Evolutionary conservation across 129 eudicot species (phyloP), one percentile per base, ranked within the genome.

Genomic region (Saussurea involucrata): DNA sequence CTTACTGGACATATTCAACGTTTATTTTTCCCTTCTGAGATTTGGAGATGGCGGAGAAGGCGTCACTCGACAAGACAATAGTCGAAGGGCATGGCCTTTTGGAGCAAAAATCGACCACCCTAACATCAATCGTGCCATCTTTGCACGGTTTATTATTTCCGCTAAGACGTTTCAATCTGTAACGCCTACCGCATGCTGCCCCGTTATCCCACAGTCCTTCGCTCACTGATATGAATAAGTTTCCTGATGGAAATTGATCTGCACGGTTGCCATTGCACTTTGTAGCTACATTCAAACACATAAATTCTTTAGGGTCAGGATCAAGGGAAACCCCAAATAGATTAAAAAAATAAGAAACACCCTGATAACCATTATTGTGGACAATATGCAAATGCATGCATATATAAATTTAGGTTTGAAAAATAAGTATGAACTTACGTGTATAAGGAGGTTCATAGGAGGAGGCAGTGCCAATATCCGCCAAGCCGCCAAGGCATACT

Each of bases 171-270:
- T 73, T 81, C 32, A 90, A 25, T 11, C 90, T 75, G 76, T 90
- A 90, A 0, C 92, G 88, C 61, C 96, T 74, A 13, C 92, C 95
- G 17, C 95, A 89, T 3, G 95, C 95, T 1, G 96, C 96, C 29
- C 92, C 92, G 7, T 90, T 90, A 49, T 90, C 96, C 96, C 96
- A 90, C 25, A 90, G 73, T 55, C 87, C 96, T 73, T 87, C 89
- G 4, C 90, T 81, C 27, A 85, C 96, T 5, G 83, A 61, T 6
- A 83, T 85, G 20, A 90, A 90, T 31, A 90, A 69, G 76, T 87
- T 87, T 13, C 90, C 92, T 0, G 89, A 29, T 20, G 96, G 96
- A 65, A 90, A 87, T 49, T 90, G 96, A 36, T 85, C 92, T 42
- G 22, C 78, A 46, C 85, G 42, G 57, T 90, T 85, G 22, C 96